Evolutionary conservation across 2,329 filamentous ascomycete species (phyloP), one percentile per base, ranked within the genome.

Genomic region (Botrytis deweyae): DNA sequence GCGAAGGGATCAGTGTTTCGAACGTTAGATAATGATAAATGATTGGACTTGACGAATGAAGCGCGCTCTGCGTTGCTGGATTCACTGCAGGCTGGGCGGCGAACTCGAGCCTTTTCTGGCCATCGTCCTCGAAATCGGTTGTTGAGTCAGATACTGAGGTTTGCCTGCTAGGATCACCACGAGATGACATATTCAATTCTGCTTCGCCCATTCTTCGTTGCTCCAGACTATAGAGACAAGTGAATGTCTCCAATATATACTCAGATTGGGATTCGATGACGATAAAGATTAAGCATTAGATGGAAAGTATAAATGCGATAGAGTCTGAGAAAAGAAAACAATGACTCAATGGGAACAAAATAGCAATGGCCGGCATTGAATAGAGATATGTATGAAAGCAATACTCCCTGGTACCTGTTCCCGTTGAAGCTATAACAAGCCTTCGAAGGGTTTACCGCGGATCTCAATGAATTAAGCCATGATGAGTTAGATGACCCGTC

Each of bases 1-100:
- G 78, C 25, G 44, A 70, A 20, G 80, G 80, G 42, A 81, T 75
- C 12, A 55, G 38, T 0, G 80, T 80, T 62, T 78, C 78, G 74
- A 81, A 81, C 16, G 78, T 80, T 5, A 82, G 75, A 66, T 81
- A 81, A 68, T 80, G 80, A 75, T 81, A 79, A 38, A 72, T 74
- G 25, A 81, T 79, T 2, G 80, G 79, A 36, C 74, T 65, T 49
- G 71, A 69, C 36, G 36, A 36, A 40, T 52, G 16, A 12, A 65
- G 58, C 75, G 73, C 59, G 75, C 25, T 62, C 40, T 36, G 75
- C 67, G 25, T 46, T 33, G 44, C 40, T 68, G 29, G 33, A 67
- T 63, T 36, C 58, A 71, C 12, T 29, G 20, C 33, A 62, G 73
- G 36, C 63, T 67, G 61, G 8, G 12, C 46, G 36, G 20, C n/a